Conservation (phyloP, 768 basidiomycete genomes). For the Favolaschia claudopus region DNA sequence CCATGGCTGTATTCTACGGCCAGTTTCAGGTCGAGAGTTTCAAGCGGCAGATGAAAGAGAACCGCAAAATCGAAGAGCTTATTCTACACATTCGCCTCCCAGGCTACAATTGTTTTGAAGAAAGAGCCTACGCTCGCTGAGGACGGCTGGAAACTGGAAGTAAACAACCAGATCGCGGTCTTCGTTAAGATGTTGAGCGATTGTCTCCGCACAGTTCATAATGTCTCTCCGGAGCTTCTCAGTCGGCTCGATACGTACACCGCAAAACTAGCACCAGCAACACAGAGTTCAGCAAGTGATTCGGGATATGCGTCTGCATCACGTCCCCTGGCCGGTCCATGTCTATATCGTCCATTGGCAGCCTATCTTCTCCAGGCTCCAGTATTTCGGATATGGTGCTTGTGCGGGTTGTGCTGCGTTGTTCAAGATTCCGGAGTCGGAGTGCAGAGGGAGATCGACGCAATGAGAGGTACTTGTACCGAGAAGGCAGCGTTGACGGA, state of each 20-base stretch:
- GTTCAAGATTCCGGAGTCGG: constrained; percentile 76
- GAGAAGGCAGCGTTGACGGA: constrained; percentile 91
- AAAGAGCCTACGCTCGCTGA: constrained; percentile 86
- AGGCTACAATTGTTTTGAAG: constrained; percentile 85
- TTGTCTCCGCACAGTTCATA: constrained; percentile 72
- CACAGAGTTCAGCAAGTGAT: constrained; percentile 61
- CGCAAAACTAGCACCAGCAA: constrained; percentile 77
- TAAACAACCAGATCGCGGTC: constrained; percentile 89
- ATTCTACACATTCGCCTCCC: constrained; percentile 95
- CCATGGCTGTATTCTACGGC: constrained; percentile 92
- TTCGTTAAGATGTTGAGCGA: constrained; percentile 90
- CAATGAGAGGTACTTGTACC: constrained; percentile 69
- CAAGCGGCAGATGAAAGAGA: constrained; percentile 92
- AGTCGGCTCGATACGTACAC: constrained; percentile 86
- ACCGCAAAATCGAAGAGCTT: constrained; percentile 96
- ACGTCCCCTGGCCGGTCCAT: constrained; percentile 59
- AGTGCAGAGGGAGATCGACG: constrained; percentile 80
- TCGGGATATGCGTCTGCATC: constrained; percentile 76
- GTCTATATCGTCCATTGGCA: constrained; percentile 44
- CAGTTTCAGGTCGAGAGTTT: constrained; percentile 88
- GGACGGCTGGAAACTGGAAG: constrained; percentile 92
- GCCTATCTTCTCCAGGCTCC: too few species aligned
- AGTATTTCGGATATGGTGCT: constrained; percentile 81
- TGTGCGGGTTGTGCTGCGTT: constrained; percentile 70
- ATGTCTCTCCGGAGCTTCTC: constrained; percentile 85